Base-by-base conservation (phyloP, 305 asterid species). In the Solanum hybrid region DNA sequence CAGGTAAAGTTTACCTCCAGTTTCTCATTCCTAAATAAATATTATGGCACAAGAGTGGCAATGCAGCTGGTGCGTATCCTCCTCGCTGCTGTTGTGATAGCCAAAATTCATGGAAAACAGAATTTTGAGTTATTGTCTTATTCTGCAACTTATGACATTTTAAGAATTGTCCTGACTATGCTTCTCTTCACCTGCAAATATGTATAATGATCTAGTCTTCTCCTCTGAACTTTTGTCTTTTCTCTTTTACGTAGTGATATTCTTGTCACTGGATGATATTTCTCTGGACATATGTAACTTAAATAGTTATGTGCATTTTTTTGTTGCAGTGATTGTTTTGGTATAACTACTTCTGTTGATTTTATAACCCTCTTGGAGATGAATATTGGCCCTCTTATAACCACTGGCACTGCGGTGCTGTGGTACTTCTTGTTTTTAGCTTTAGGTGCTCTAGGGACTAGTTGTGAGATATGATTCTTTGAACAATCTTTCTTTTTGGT, bases 1-100 rank as follows among this genome's bases (percentile, higher is more conserved):
- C 99, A 2, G 98, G 99, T 97, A 93, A 77, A 89, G 32, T 64
- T 79, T 87, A 85, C 37, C 88, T 29, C 64, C 46, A 60, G 64
- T 56, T 22, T 46, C 88, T 91, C 85, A 88, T 51, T 79, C 35
- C 78, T 88, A 66, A 73, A 36, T 75, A 20, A 38, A 46, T 75
- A 34, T 42, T 35, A 76, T 26, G 72, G 36, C 86, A 56, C 24
- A 34, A 56, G 60, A 42, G 36, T n/a, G 5, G 40, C 40, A 88
- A 60, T 60, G 88, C 77, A 85, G 8, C 51, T 85, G 88, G 77
- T 32, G 51, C 34, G 24, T 60, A 32, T 32, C 46, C 88, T n/a
- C 77, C 14, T 56, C 72, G 27, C 27, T 56, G 88, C n/a, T n/a
- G 32, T 32, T 60, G 46, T 17, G 46, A 85, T 34, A 32, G 76